Conservation (phyloP, 1,284 basidiomycete genomes). For the Rhodotorula sp. region DNA sequence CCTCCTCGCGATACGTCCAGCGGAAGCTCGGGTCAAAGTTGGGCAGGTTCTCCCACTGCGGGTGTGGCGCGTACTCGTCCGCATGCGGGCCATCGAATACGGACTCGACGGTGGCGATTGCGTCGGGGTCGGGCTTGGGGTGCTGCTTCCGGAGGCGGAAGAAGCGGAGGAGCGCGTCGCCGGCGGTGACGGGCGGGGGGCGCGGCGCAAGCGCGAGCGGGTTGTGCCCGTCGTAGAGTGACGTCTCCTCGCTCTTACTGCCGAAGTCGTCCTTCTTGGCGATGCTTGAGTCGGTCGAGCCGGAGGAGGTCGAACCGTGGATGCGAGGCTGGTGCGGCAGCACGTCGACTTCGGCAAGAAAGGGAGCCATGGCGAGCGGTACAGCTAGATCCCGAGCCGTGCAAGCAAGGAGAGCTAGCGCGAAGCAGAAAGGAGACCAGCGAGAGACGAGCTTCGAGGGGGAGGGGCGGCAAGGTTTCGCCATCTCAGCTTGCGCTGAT, state of each 20-base stretch:
- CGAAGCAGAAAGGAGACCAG: too few species aligned
- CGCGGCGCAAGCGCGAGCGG: neutral
- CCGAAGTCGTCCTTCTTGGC: neutral
- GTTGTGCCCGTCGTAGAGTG: neutral
- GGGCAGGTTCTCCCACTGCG: constrained; percentile 29
- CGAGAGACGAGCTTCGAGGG: too few species aligned
- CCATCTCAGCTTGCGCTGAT: too few species aligned
- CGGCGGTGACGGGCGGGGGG: neutral
- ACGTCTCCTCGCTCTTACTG: neutral
- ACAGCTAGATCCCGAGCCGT: too few species aligned
- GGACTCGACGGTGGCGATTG: constrained; percentile 24
- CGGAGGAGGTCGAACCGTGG: neutral
- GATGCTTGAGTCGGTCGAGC: neutral
- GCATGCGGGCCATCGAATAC: constrained; percentile 33
- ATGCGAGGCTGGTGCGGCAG: neutral
- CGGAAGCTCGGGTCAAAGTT: constrained; percentile 51
- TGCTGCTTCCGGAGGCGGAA: neutral
- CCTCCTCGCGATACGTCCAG: constrained; percentile 52
- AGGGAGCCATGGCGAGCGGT: neutral
- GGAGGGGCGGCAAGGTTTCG: too few species aligned
- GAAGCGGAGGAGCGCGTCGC: neutral
- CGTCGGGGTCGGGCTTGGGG: neutral
- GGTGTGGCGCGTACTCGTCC: constrained; percentile 18
- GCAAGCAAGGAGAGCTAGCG: too few species aligned
- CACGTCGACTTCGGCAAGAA: neutral